A percentile compares a stretch with the other conserved stretches of the same genome.
Conservation (phyloP, 495 filamentous ascomycete genomes). For the Penicillium subrubescens region DNA sequence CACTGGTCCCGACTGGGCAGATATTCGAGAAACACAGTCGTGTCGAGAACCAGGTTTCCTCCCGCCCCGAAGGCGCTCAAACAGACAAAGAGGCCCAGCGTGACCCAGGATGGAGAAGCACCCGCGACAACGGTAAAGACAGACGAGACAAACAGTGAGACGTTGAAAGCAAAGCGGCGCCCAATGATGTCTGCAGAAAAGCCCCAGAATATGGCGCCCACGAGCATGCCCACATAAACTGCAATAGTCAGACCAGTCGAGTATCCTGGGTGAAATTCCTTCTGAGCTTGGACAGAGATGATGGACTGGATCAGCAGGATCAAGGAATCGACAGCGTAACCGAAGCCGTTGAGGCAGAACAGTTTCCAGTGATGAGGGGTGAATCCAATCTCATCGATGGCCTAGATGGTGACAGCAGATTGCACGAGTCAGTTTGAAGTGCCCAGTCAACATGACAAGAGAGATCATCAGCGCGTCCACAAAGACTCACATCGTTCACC, state of each 20-base stretch:
- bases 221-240: conserved; percentile 38
- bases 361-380: conserved; percentile 69
- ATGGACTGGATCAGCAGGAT: conserved; percentile 69
- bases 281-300: conserved; percentile 57
- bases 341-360: conserved; percentile 67
- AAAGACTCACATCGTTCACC: conserved; percentile 64
- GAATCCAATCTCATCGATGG: conserved; percentile 75
- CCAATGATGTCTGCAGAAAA: conserved; percentile 57
- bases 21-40: conserved; percentile 60
- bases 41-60: conserved; percentile 71
- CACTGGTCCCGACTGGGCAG: conserved; percentile 48
- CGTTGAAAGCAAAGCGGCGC: conserved; percentile 55
- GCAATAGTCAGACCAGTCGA: conserved; percentile 44
- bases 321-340: conserved; percentile 70
- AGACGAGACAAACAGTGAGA: conserved; percentile 48
- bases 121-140: conserved; percentile 55
- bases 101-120: conserved; percentile 49
- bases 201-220: conserved; percentile 58
- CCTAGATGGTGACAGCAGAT: conserved; percentile 33
- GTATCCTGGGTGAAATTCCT: conserved; percentile 55
- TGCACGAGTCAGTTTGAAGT: not conserved
- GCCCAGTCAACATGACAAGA: not conserved
- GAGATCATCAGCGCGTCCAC: not conserved
- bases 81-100: conserved; percentile 49
- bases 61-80: conserved; percentile 56